Conservation (phyloP, 2,329 filamentous ascomycete species). For the Colletotrichum tamarilloi region DNA sequence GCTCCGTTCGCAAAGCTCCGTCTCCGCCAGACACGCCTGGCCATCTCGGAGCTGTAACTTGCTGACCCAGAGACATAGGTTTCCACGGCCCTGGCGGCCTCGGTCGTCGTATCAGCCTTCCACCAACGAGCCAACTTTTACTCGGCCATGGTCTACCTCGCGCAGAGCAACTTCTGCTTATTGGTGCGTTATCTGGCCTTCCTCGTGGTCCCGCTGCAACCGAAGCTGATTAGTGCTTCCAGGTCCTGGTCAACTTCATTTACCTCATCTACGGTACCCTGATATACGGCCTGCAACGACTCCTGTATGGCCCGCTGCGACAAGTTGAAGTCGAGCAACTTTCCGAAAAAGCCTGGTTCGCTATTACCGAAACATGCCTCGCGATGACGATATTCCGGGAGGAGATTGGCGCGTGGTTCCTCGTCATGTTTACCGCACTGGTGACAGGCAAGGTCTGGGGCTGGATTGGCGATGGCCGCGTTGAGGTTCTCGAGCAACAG, state of each 20-base stretch:
- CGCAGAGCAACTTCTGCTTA: slow-evolving; percentile 94
- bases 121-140: slow-evolving; percentile 98
- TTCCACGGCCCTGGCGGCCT: slow-evolving; percentile 85
- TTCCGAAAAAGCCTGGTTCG: slow-evolving; percentile 98
- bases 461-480: slow-evolving; percentile 95
- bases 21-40: background rate
- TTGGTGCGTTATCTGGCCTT: slow-evolving; percentile 69
- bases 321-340: slow-evolving; percentile 96
- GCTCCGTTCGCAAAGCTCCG: slow-evolving; percentile 12
- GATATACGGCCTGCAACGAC: slow-evolving; percentile 86
- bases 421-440: slow-evolving; percentile 95
- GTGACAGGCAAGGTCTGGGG: slow-evolving; percentile 97
- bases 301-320: slow-evolving; percentile 90
- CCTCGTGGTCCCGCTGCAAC: background rate
- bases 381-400: slow-evolving; percentile 99
- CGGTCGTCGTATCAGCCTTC: slow-evolving; percentile 89
- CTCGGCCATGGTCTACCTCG: slow-evolving; percentile 95
- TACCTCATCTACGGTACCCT: slow-evolving; percentile 84
- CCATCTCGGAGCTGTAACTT: slow-evolving; percentile 19
- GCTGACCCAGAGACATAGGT: slow-evolving; percentile 59
- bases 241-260: slow-evolving; percentile 93
- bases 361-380: slow-evolving; percentile 94
- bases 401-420: slow-evolving; percentile 92
- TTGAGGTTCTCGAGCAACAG: slow-evolving; percentile 95
- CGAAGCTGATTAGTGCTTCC: slow-evolving; percentile 8